These are phyloP conservation scores for Kluyveromyces starmeri DNA, from an alignment of 805 yeast genomes.

Conservation along the genomic window DNA sequence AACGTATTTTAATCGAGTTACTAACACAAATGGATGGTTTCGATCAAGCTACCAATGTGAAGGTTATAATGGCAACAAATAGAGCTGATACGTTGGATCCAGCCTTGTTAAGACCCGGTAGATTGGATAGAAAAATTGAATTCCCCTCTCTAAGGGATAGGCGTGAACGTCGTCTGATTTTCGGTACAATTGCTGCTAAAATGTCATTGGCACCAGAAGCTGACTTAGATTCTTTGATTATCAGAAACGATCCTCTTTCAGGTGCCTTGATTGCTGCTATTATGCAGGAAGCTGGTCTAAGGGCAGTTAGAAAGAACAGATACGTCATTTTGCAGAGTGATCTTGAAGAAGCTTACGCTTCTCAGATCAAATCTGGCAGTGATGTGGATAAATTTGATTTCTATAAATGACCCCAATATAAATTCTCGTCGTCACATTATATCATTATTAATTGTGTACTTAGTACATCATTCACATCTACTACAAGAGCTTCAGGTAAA, in stretches of 20 bases:
- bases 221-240: slow-evolving; percentile 87
- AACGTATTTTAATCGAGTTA: slow-evolving; percentile 90
- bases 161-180: slow-evolving; percentile 94
- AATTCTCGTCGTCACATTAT: too few relatives aligned
- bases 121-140: slow-evolving; percentile 96
- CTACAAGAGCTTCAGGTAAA: too few relatives aligned
- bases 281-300: slow-evolving; percentile 99
- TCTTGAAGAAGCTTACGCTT: slow-evolving; percentile 93
- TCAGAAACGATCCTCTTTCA: slow-evolving; percentile 92
- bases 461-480: background rate
- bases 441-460: slow-evolving; percentile 1
- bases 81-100: slow-evolving; percentile 99
- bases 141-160: slow-evolving; percentile 94
- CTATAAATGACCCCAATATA: slow-evolving; percentile 78
- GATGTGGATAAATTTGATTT: slow-evolving; percentile 97
- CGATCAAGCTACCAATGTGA: slow-evolving; percentile 89
- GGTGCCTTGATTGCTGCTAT: slow-evolving; percentile 98
- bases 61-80: slow-evolving; percentile 98
- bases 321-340: slow-evolving; percentile 94
- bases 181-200: slow-evolving; percentile 90
- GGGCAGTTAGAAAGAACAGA: slow-evolving; percentile 97
- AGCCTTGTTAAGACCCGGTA: slow-evolving; percentile 95
- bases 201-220: slow-evolving; percentile 98
- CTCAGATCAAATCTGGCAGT: slow-evolving; percentile 91
- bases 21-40: slow-evolving; percentile 99